Percentiles rank a stretch among this genome's conserved stretches.
Conservation (phyloP, 192 early-diverging fungal genomes). For the Coemansia sp. region DNA sequence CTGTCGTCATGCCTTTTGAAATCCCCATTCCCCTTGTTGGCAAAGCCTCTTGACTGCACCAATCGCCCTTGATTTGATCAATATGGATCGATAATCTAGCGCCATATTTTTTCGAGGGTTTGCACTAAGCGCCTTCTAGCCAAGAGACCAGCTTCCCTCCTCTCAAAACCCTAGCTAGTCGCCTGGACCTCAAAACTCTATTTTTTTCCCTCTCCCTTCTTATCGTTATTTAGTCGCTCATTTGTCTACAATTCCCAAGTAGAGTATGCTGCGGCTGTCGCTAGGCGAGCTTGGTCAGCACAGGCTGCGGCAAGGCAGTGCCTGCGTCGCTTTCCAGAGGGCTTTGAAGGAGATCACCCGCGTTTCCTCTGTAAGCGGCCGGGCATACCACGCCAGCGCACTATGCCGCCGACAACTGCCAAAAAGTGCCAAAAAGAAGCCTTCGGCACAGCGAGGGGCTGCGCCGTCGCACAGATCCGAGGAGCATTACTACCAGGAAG, state of each 20-base stretch:
- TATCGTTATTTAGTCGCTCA: neutral
- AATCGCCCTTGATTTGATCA: too few species aligned
- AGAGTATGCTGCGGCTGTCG: neutral
- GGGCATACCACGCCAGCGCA: slow-evolving; percentile 3
- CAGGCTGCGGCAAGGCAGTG: neutral
- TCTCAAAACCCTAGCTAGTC: too few species aligned
- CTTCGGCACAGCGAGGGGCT: neutral
- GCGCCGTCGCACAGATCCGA: neutral
- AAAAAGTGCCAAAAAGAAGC: neutral
- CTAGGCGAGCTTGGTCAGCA: neutral
- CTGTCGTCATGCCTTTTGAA: too few species aligned
- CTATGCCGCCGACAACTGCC: neutral
- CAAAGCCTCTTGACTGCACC: too few species aligned
- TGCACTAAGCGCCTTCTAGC: too few species aligned
- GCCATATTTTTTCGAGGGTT: too few species aligned
- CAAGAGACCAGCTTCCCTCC: too few species aligned
- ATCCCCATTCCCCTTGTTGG: too few species aligned
- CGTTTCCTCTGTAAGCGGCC: neutral
- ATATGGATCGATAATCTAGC: too few species aligned
- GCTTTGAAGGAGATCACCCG: neutral
- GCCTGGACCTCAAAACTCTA: too few species aligned
- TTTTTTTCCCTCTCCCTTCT: too few species aligned
- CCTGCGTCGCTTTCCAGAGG: neutral
- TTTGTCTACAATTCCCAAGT: neutral
- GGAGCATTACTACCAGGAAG: neutral